These are phyloP conservation scores for Ceriops decandra DNA, from an alignment of 345 rosid species.

Conservation along the genomic window DNA sequence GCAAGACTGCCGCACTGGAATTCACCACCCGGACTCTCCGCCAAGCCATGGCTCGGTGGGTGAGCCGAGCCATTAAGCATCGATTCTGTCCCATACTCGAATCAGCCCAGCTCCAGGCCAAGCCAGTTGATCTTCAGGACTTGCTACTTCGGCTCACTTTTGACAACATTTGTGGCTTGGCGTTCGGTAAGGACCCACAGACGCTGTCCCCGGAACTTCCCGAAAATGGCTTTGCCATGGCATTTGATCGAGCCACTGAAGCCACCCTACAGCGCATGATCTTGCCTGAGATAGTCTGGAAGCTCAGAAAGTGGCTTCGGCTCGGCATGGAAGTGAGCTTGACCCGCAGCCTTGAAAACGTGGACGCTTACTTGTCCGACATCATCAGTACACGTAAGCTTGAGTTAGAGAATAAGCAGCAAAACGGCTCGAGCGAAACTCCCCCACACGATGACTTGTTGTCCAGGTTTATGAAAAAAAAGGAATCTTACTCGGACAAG, in stretches of 20 bases:
- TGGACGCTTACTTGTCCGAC: constrained; percentile 34
- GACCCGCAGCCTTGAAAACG: constrained; percentile 29
- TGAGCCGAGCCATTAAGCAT: constrained; percentile 38
- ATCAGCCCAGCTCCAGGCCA: constrained; percentile 30
- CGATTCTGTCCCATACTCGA: constrained; percentile 39
- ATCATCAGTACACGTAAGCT: constrained; percentile 37
- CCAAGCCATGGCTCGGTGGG: constrained; percentile 56
- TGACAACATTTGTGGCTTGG: constrained; percentile 48
- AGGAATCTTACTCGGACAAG: constrained; percentile 41
- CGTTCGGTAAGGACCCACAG: constrained; percentile 43
- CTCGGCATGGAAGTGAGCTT: constrained; percentile 41
- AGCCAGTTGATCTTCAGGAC: constrained; percentile 42
- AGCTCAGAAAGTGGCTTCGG: constrained; percentile 34
- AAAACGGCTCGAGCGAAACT: neutral
- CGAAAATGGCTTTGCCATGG: constrained; percentile 35
- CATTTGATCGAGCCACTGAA: constrained; percentile 47
- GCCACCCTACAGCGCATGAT: constrained; percentile 42
- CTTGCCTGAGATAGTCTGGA: constrained; percentile 38
- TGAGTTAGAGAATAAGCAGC: constrained; percentile 29
- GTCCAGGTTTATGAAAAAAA: constrained; percentile 42
- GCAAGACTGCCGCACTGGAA: constrained; percentile 48
- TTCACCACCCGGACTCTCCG: constrained; percentile 50
- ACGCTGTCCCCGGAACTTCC: constrained; percentile 37
- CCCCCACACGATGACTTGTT: constrained; percentile 36
- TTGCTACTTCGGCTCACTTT: constrained; percentile 45